Base-by-base conservation (phyloP, 202 grass and related monocot species). In the Miscanthus sacchariflorus region DNA sequence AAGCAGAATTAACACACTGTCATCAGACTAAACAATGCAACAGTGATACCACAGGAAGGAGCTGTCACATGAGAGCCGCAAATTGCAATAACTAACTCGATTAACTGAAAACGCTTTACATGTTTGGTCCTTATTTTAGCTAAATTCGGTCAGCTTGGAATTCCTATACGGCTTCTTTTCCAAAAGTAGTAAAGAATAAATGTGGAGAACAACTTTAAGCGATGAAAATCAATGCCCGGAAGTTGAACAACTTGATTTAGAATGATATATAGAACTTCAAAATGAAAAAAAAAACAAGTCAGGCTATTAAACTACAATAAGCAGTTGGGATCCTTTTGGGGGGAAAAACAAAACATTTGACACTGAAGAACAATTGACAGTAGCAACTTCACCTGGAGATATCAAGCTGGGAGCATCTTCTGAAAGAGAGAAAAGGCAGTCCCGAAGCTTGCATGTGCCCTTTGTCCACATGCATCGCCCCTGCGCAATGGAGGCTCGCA, bases 401-500 rank as follows among this genome's bases (percentile, higher is more conserved):
- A 82, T 93, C 89, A 75, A 91, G 58, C 72, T 84, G 88, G 7
- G 42, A 38, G 73, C 88, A 74, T 75, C 64, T 86, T 70, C 73
- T 91, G 81, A 77, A 89, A 89, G 68, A 86, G 7, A 88, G 59
- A 25, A 24, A 83, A 66, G 89, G 77, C 12, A 83, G 3, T 56
- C 85, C 87, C 56, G 90, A 93, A 21, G 88, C 58, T 75, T 93
- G 95, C 78, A 88, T 40, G 90, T 86, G 84, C 7, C 64, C 84
- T 91, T 84, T 93, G 24, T 86, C 74, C 28, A 75, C 77, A 88
- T 87, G 87, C 89, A 87, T 46, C 56, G 25, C 68, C 74, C 67
- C 88, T 49, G 28, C 63, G 79, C 69, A 79, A 73, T 90, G 90
- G 44, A 94, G 63, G 68, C 89, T 87, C 5, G 54, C 83, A 66